Evolutionary conservation across 495 filamentous ascomycete genomes (phyloP).

Genomic region (Aspergillus funiculosus): DNA sequence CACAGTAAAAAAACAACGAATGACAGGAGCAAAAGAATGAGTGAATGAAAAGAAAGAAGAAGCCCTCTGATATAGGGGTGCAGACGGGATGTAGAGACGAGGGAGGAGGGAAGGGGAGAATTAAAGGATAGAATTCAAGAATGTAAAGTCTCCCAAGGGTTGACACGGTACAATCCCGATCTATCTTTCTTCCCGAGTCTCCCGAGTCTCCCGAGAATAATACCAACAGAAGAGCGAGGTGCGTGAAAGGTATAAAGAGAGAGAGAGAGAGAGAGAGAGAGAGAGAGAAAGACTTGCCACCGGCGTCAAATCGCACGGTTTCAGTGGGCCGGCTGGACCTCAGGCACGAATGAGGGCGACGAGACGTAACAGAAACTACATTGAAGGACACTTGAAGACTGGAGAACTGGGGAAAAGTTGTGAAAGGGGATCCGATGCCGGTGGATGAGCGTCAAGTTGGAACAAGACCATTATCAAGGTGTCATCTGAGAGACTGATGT

Average conservation of each 20-base stretch:
- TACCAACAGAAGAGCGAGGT: too few species aligned
- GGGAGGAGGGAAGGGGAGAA: background rate
- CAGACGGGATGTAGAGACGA: background rate
- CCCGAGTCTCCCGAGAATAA: too few species aligned
- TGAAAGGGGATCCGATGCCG: slow-evolving; percentile 5
- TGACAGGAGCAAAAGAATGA: background rate
- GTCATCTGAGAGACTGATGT: background rate
- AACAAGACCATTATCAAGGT: too few species aligned
- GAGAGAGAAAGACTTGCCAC: too few species aligned
- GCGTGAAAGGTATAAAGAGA: too few species aligned
- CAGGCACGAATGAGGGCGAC: slow-evolving; percentile 19
- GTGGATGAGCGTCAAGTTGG: too few species aligned
- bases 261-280: too few species aligned
- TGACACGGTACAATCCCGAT: too few species aligned
- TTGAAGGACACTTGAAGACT: background rate
- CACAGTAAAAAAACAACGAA: too few species aligned
- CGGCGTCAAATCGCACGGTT: slow-evolving; percentile 6
- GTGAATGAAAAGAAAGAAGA: background rate
- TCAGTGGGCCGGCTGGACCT: slow-evolving; percentile 12
- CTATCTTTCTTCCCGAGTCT: too few species aligned
- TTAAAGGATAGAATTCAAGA: too few species aligned
- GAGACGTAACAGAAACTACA: slow-evolving; percentile 25
- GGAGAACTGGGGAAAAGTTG: slow-evolving; percentile 13
- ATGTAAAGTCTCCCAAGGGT: too few species aligned
- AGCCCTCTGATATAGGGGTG: background rate